Conservation (phyloP, 495 filamentous ascomycete species). For the Daldinia grandis region DNA sequence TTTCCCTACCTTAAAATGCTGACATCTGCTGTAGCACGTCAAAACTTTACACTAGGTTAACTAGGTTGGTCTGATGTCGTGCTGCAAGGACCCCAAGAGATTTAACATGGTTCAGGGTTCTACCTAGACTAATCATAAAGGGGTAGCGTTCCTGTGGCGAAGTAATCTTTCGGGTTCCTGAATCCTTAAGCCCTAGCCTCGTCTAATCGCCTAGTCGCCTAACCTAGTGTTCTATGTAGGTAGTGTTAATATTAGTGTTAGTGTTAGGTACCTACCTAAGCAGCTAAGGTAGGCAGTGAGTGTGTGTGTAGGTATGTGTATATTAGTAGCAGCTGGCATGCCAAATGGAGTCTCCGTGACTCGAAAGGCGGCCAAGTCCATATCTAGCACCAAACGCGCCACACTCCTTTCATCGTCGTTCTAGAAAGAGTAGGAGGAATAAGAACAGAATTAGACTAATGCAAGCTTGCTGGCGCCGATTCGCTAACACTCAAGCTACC, state of each 20-base stretch:
- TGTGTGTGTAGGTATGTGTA: neutral
- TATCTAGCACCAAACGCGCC: constrained; percentile 7
- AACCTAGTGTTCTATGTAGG: too few relatives aligned
- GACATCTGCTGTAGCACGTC: constrained; percentile 39
- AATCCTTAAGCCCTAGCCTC: constrained; percentile 26
- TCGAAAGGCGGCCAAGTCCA: constrained; percentile 14
- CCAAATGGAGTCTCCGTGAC: constrained; percentile 31
- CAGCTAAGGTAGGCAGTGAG: too few relatives aligned
- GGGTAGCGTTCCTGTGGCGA: constrained; percentile 37
- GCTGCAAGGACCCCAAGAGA: constrained; percentile 36
- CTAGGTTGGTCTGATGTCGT: constrained; percentile 41
- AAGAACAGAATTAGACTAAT: constrained; percentile 7
- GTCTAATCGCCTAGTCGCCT: neutral
- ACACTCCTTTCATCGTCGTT: constrained; percentile 1
- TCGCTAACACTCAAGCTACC: neutral
- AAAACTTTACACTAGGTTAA: too few relatives aligned
- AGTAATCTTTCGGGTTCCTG: constrained; percentile 37
- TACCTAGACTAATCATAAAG: constrained; percentile 38
- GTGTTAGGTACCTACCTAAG: too few relatives aligned
- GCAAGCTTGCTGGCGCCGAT: constrained; percentile 4
- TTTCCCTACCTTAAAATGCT: constrained; percentile 29
- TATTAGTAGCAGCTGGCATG: constrained; percentile 6
- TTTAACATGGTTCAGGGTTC: constrained; percentile 43
- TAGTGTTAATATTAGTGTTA: too few relatives aligned
- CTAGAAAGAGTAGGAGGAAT: constrained; percentile 8